Evolutionary conservation across 805 yeast species (phyloP).

Genomic region (Teunomyces panamensis): DNA sequence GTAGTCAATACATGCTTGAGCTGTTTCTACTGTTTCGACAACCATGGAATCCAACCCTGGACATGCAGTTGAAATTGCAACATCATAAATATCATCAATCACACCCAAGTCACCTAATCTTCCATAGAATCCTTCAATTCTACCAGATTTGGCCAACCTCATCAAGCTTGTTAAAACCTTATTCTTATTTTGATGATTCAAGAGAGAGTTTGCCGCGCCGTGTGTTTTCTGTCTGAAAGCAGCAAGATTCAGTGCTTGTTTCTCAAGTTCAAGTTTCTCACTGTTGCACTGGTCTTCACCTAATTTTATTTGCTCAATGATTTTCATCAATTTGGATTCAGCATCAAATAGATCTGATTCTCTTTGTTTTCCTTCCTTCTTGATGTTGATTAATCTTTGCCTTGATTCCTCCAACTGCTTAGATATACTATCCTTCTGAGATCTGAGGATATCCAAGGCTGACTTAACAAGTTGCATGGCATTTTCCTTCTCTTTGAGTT

Average conservation of each 20-base stretch:
- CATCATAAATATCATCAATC: conserved; percentile 84
- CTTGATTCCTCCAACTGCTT: conserved; percentile 45
- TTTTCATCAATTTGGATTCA: conserved; percentile 47
- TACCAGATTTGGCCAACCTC: conserved; percentile 72
- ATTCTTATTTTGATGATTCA: conserved; percentile 62
- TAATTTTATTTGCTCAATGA: conserved; percentile 49
- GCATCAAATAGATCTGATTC: conserved; percentile 46
- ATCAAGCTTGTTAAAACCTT: conserved; percentile 68
- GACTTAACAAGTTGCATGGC: conserved; percentile 63
- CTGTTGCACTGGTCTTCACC: conserved; percentile 57
- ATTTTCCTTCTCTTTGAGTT: conserved; percentile 59
- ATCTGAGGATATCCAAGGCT: conserved; percentile 57
- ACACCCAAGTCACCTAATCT: conserved; percentile 90
- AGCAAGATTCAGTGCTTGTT: conserved; percentile 52
- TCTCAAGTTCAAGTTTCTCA: conserved; percentile 49
- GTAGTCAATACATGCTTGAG: conserved; percentile 67
- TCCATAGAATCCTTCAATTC: conserved; percentile 84
- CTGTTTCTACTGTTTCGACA: conserved; percentile 70
- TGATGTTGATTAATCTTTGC: conserved; percentile 42
- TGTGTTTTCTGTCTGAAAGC: conserved; percentile 57
- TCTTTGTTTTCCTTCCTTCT: conserved; percentile 47
- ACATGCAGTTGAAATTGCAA: conserved; percentile 93
- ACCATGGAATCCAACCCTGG: conserved; percentile 90
- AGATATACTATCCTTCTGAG: conserved; percentile 42
- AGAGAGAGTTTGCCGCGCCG: conserved; percentile 62